Evolutionary conservation across 2,329 filamentous ascomycete species (phyloP).

Genomic region (Knufia fluminis): DNA sequence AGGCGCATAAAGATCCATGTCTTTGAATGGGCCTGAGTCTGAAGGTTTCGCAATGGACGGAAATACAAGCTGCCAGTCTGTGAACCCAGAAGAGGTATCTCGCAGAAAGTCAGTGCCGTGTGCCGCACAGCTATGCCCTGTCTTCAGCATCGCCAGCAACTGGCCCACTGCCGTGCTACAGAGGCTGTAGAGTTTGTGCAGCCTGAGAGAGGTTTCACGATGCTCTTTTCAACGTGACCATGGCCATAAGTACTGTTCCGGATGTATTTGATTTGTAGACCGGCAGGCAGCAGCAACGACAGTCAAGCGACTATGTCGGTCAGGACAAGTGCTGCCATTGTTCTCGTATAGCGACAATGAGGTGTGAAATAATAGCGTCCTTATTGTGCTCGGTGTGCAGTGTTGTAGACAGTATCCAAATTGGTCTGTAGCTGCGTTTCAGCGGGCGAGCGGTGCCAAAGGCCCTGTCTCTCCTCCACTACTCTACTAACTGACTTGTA

Average conservation of each 20-base stretch:
- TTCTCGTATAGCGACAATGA: not conserved
- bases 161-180: not conserved
- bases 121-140: no score
- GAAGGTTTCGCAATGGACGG: not conserved
- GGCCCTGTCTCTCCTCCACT: not conserved
- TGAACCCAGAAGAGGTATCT: not conserved
- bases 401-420: constrained; percentile 2
- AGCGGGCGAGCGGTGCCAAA: constrained; percentile 7
- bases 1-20: not conserved
- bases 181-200: not conserved
- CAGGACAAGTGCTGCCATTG: not conserved
- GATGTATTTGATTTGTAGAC: constrained; percentile 10
- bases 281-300: constrained; percentile 3
- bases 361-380: not conserved
- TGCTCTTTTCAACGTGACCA: constrained; percentile 1
- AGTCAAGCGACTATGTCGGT: not conserved
- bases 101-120: no score
- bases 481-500: not conserved
- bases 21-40: not conserved
- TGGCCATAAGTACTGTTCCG: constrained; percentile 1
- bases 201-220: not conserved
- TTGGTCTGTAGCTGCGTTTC: constrained; percentile 8
- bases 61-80: not conserved
- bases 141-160: not conserved
- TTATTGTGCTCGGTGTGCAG: not conserved